Conservation (phyloP, 1,284 basidiomycete genomes). For the Cutaneotrichosporon cutaneum region DNA sequence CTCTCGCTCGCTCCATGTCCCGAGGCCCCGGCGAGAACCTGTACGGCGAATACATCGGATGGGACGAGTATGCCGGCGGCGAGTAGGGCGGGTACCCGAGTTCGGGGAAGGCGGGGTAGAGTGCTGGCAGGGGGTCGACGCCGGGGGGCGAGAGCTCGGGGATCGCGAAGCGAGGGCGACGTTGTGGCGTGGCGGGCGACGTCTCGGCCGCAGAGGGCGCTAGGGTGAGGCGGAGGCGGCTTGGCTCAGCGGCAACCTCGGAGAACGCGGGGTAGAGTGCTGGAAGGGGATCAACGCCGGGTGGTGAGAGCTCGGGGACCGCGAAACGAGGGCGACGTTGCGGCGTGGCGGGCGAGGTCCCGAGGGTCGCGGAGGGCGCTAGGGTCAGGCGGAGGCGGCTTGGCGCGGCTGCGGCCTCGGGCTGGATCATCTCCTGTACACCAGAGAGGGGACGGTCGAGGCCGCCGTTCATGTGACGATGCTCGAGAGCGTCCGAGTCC, state of each 20-base stretch:
- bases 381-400: not conserved
- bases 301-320: conserved; percentile 1
- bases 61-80: not conserved
- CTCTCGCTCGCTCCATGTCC: not conserved
- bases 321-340: not conserved
- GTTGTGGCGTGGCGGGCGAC: not conserved
- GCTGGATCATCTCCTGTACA: not conserved
- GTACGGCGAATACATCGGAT: not conserved
- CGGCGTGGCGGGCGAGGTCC: not conserved
- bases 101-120: conserved; percentile 2
- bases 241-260: not conserved
- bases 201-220: not conserved
- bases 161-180: not conserved
- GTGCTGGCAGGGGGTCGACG: conserved; percentile 2
- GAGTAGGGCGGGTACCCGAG: not conserved
- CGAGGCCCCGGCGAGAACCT: not conserved
- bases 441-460: not conserved
- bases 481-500: not conserved
- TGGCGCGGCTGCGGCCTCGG: not conserved
- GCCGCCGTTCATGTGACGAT: not conserved
- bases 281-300: no score
- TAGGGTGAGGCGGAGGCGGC: not conserved
- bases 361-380: not conserved
- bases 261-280: no score
- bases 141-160: conserved; percentile 1